A percentile compares a stretch with the other conserved stretches of the same genome.
Evolutionary conservation across 2,329 filamentous ascomycete species (phyloP).

Genomic region (Amesomyces nigricolor): DNA sequence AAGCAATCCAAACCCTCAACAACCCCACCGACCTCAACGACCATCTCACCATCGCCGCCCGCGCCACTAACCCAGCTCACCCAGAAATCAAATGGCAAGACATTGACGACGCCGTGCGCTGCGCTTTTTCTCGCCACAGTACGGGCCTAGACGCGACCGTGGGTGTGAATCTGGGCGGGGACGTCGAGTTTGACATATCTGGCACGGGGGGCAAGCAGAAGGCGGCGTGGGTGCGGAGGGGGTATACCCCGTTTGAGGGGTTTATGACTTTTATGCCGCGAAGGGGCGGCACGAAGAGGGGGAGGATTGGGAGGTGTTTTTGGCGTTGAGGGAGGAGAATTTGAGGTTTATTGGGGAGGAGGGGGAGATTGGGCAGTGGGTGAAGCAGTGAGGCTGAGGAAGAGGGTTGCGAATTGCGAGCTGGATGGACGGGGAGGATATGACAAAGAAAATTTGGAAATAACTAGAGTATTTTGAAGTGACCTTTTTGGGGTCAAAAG

Average conservation of each 20-base stretch:
- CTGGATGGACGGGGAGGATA: too few species aligned
- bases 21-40: neutral
- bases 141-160: conserved; percentile 11
- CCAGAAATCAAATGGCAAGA: neutral
- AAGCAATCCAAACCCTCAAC: neutral
- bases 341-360: neutral
- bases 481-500: too few species aligned
- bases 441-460: too few species aligned
- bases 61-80: neutral
- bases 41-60: neutral
- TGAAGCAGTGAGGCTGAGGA: neutral
- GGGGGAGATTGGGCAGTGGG: neutral
- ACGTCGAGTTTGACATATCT: conserved; percentile 12
- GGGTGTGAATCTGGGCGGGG: neutral
- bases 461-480: too few species aligned
- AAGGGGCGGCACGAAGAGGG: neutral
- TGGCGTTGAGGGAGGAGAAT: conserved; percentile 11
- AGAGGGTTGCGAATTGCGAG: too few species aligned
- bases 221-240: conserved; percentile 9
- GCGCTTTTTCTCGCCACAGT: neutral
- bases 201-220: neutral
- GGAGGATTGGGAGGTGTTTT: conserved; percentile 14
- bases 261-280: conserved; percentile 7
- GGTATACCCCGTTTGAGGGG: conserved; percentile 7
- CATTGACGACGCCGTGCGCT: neutral